Evolutionary conservation across 139 green algal genomes (phyloP).

Genomic region (Tetradesmus lagerheimii): DNA sequence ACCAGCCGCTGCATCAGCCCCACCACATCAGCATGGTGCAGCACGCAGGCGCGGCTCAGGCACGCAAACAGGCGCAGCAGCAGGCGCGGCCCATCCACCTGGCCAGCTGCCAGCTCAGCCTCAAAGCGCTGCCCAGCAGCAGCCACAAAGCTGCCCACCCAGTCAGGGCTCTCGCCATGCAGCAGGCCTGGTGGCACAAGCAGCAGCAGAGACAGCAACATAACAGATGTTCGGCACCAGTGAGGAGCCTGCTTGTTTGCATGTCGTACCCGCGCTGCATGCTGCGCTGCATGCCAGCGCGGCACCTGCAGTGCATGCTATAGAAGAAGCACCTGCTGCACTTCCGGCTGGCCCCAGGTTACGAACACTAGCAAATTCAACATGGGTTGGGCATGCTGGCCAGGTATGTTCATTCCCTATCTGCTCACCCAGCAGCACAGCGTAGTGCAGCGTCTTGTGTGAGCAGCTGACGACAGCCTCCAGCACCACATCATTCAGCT

Average conservation of each 20-base stretch:
- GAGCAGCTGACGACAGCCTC: conserved; percentile 52
- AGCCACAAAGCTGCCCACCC: conserved; percentile 18
- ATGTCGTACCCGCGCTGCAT: background rate
- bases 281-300: background rate
- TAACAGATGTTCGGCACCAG: background rate
- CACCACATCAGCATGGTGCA: conserved; percentile 64
- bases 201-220: background rate
- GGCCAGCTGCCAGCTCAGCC: conserved; percentile 1
- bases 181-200: conserved; percentile 48
- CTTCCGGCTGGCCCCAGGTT: too few relatives aligned
- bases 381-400: background rate
- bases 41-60: conserved; percentile 67
- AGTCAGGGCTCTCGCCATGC: conserved; percentile 52
- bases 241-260: background rate
- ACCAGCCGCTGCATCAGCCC: conserved; percentile 63
- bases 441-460: conserved; percentile 82
- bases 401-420: too few relatives aligned
- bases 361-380: background rate
- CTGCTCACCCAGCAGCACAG: conserved; percentile 75
- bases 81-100: conserved; percentile 62
- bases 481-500: conserved; percentile 12
- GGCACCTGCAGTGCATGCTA: too few relatives aligned
- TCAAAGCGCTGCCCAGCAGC: conserved; percentile 30
- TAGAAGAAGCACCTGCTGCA: too few relatives aligned
- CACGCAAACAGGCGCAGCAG: conserved; percentile 78